Percentiles rank a stretch among this genome's conserved stretches.
These are phyloP conservation scores for Coemansia sp. DNA, from an alignment of 192 early-diverging fungal genomes.

Conservation along the genomic window DNA sequence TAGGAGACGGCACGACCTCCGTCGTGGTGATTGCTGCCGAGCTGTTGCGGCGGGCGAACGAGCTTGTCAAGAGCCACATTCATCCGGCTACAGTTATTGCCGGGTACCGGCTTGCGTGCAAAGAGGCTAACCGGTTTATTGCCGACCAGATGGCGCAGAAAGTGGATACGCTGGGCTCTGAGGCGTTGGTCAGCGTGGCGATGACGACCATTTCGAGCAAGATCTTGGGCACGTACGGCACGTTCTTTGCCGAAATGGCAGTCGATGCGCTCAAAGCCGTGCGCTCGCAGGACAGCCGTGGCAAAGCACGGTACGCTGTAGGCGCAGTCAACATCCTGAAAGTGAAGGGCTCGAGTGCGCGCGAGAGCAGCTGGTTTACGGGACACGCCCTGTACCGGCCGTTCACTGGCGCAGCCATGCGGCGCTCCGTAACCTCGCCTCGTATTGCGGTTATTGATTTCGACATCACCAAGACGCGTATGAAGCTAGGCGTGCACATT, in stretches of 20 bases:
- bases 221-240: conserved; percentile 96
- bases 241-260: conserved; percentile 94
- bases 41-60: conserved; percentile 91
- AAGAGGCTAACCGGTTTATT: conserved; percentile 98
- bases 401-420: conserved; percentile 94
- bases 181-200: conserved; percentile 92
- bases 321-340: conserved; percentile 97
- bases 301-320: conserved; percentile 91
- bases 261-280: conserved; percentile 93
- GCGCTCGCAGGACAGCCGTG: conserved; percentile 78
- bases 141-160: conserved; percentile 94
- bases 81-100: conserved; percentile 98
- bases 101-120: conserved; percentile 94
- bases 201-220: conserved; percentile 98
- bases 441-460: conserved; percentile 98
- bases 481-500: conserved; percentile 98
- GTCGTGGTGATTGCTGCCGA: conserved; percentile 99
- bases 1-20: conserved; percentile 98
- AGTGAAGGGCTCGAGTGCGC: conserved; percentile 90
- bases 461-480: conserved; percentile 96
- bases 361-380: conserved; percentile 82
- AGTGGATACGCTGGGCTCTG: conserved; percentile 89
- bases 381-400: conserved; percentile 99
- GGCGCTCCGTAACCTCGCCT: conserved; percentile 79
- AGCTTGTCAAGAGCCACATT: conserved; percentile 98